A percentile compares a stretch with the other conserved stretches of the same genome.
Evolutionary conservation across 371 early-diverging fungal species (phyloP).

Genomic region (Gilbertella persicaria): DNA sequence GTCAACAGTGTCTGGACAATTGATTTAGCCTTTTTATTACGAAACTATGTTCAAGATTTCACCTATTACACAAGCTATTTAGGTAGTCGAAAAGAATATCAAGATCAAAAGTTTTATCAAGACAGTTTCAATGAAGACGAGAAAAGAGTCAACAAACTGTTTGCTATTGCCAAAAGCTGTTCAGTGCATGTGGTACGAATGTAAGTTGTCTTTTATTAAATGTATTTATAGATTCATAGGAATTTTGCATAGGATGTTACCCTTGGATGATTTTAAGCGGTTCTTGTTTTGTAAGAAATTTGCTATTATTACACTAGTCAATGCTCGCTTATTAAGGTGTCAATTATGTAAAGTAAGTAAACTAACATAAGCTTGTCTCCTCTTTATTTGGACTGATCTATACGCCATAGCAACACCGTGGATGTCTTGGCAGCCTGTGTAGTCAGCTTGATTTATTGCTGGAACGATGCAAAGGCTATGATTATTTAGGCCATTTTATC

Average conservation of each 20-base stretch:
- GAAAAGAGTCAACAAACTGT: constrained; percentile 72
- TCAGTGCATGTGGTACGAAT: constrained; percentile 74
- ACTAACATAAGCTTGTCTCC: too few relatives aligned
- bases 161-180: constrained; percentile 72
- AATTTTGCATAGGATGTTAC: constrained; percentile 52
- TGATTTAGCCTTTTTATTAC: constrained; percentile 78
- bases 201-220: constrained; percentile 45
- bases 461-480: constrained; percentile 48
- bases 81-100: constrained; percentile 77
- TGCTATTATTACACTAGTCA: constrained; percentile 75
- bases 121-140: constrained; percentile 72
- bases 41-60: constrained; percentile 73
- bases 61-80: constrained; percentile 85
- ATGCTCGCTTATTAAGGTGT: constrained; percentile 66
- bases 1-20: constrained; percentile 88
- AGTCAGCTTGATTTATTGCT: constrained; percentile 48
- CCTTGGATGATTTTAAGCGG: constrained; percentile 77
- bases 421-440: constrained; percentile 41
- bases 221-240: not conserved
- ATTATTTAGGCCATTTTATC: constrained; percentile 73
- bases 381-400: not conserved
- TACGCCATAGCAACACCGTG: constrained; percentile 49
- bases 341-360: constrained; percentile 52
- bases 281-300: constrained; percentile 74
- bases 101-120: constrained; percentile 69